phyloP scores from a whole-genome alignment of 2,329 filamentous ascomycete species.

The Neofusicoccum umdonicola region DNA sequence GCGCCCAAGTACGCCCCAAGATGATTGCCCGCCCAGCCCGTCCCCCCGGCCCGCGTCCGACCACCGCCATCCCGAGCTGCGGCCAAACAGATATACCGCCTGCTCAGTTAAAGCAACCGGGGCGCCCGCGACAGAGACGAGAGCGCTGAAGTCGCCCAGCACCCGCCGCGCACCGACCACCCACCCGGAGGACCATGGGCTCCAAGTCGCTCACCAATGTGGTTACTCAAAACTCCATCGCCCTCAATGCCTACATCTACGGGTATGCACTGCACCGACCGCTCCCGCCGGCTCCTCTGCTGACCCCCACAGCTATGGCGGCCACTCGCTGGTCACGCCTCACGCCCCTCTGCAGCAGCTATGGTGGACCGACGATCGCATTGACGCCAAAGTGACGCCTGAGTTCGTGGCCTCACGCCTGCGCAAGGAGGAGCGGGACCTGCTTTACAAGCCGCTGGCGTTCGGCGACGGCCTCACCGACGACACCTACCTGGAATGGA shows the following conservation, averaged over 20 bases:
- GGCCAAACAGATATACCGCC: neutral
- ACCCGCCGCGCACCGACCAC: slow-evolving; percentile 4
- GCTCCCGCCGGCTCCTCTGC: neutral
- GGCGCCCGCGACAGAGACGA: neutral
- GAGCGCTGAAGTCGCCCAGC: neutral
- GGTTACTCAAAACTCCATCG: slow-evolving; percentile 43
- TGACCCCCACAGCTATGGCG: slow-evolving; percentile 28
- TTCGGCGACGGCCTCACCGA: slow-evolving; percentile 70
- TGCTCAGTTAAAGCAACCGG: neutral
- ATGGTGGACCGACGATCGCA: slow-evolving; percentile 72
- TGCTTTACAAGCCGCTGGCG: slow-evolving; percentile 60
- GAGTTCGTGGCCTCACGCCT: slow-evolving; percentile 66
- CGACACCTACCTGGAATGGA: slow-evolving; percentile 77
- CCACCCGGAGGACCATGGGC: slow-evolving; percentile 27
- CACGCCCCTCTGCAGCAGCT: slow-evolving; percentile 50
- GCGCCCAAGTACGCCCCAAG: neutral
- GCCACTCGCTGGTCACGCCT: slow-evolving; percentile 50
- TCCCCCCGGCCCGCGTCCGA: neutral
- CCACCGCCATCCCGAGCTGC: neutral
- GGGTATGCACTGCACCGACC: slow-evolving; percentile 32
- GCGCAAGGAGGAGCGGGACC: slow-evolving; percentile 60
- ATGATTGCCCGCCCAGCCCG: neutral
- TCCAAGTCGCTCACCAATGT: slow-evolving; percentile 40
- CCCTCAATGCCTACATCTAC: slow-evolving; percentile 51
- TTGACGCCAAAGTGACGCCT: slow-evolving; percentile 67